Evolutionary conservation across 352 stramenopile genomes (phyloP).

Genomic region (Pythium angustatum): DNA sequence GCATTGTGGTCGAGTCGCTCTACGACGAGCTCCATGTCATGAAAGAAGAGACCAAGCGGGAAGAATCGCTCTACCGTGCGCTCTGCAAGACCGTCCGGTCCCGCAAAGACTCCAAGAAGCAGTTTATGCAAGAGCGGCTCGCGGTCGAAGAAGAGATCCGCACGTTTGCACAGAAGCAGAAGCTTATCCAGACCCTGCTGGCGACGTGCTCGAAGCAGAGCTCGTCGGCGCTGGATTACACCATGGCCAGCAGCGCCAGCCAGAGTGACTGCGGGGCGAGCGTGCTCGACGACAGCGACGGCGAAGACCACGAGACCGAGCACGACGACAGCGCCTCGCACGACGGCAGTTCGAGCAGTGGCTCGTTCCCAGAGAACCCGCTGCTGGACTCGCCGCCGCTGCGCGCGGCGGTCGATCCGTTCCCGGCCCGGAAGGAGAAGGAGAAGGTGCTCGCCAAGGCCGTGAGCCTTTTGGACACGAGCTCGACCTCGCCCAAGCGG

Average conservation of each 20-base stretch:
- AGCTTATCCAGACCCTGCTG: constrained; percentile 61
- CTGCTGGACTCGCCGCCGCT: constrained; percentile 13
- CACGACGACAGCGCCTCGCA: not conserved
- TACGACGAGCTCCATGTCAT: constrained; percentile 49
- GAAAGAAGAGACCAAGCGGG: constrained; percentile 47
- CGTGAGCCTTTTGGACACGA: constrained; percentile 5
- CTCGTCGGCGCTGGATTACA: constrained; percentile 22
- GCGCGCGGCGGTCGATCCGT: not conserved
- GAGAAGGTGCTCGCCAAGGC: constrained; percentile 11
- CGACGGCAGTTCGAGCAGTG: constrained; percentile 13
- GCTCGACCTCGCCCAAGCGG: not conserved
- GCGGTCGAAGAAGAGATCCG: constrained; percentile 46
- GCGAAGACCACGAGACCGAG: not conserved
- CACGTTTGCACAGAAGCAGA: constrained; percentile 55
- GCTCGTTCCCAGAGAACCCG: constrained; percentile 20
- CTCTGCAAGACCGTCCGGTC: constrained; percentile 46
- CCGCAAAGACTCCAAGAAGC: constrained; percentile 37
- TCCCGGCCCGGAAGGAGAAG: not conserved
- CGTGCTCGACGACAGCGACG: constrained; percentile 13
- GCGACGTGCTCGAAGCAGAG: constrained; percentile 43
- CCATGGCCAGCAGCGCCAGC: constrained; percentile 36
- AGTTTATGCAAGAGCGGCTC: constrained; percentile 38
- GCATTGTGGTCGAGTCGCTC: constrained; percentile 48
- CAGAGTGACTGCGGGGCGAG: constrained; percentile 30
- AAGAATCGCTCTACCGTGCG: constrained; percentile 46